Evolutionary conservation across 1,284 basidiomycete genomes (phyloP).

Genomic region (Thelephora terrestris): DNA sequence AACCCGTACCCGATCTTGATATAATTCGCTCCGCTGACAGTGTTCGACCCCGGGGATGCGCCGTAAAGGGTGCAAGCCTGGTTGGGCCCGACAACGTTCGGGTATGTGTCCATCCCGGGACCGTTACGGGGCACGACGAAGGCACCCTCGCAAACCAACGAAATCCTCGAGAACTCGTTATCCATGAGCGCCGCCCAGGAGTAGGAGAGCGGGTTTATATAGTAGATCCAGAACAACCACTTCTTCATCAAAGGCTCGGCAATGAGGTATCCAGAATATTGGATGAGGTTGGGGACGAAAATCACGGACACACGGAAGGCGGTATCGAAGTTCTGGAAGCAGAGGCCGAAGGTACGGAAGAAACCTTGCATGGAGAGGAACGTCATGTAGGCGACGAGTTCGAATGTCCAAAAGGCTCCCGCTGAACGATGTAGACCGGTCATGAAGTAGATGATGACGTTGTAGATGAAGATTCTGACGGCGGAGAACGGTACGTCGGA

Average conservation of each 20-base stretch:
- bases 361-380: conserved; percentile 64
- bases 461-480: conserved; percentile 49
- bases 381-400: conserved; percentile 51
- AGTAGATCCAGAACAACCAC: conserved; percentile 85
- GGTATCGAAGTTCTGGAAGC: conserved; percentile 54
- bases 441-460: conserved; percentile 73
- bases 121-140: conserved; percentile 68
- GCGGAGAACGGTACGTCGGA: conserved; percentile 73
- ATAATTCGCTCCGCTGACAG: conserved; percentile 47
- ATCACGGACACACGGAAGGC: conserved; percentile 53
- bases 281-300: conserved; percentile 56
- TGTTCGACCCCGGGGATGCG: conserved; percentile 34
- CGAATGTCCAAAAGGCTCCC: conserved; percentile 65
- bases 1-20: conserved; percentile 46
- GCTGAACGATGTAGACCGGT: conserved; percentile 48
- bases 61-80: conserved; percentile 64
- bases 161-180: conserved; percentile 74
- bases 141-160: conserved; percentile 56
- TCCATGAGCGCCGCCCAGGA: conserved; percentile 64
- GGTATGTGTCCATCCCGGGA: conserved; percentile 51
- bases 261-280: conserved; percentile 66
- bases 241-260: conserved; percentile 72
- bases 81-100: conserved; percentile 54
- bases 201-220: conserved; percentile 71
- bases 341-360: conserved; percentile 60